Evolutionary conservation across 1,284 basidiomycete genomes (phyloP), one percentile per base, ranked within the genome.

Genomic region (Pterulicium gracile): DNA sequence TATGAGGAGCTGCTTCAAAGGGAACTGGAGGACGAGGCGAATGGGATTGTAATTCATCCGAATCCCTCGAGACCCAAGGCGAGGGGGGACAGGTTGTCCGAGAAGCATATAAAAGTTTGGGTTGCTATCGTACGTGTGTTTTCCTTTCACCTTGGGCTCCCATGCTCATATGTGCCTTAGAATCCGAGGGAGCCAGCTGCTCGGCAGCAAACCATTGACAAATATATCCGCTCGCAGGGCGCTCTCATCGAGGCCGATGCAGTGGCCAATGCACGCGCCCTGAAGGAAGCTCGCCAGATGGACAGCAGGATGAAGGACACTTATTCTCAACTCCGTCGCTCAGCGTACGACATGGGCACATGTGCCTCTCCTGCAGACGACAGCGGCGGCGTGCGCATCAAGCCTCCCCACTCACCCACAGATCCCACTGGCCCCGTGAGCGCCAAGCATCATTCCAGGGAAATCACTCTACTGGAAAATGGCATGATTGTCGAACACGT

Each of bases 401-500:
- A 77, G 58, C 70, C 79, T 35, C 75, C 77, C 27, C 66, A 67
- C 21, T 68, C 70, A 12, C 61, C 72, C 14, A 61, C 66, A 12
- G 58, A 68, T 2, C 59, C 68, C 15, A 58, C 58, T 17, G 53
- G 55, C 47, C 54, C 62, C 32, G 55, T 61, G 7, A 75, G 77
- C 50, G 60, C 63, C 23, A 69, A 70, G 20, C 66, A 63, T 18
- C 72, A 76, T 45, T 77, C 79, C 41, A 77, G 85, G 15, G 83
- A 90, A 47, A 72, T 87, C 3, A 88, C 86, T 0, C 64, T 91
- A 10, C 71, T 92, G 13, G 82, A 89, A 59, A 90, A 87, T 55
- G 88, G 87, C 4, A 80, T 91, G 73, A 84, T 89, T 43, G 80
- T 91, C 4, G 88, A 92, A 55, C 82, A 86, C 49, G 82, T 90